phyloP scores from a whole-genome alignment of 495 filamentous ascomycete species.

The Aspergillus nanangensis region DNA sequence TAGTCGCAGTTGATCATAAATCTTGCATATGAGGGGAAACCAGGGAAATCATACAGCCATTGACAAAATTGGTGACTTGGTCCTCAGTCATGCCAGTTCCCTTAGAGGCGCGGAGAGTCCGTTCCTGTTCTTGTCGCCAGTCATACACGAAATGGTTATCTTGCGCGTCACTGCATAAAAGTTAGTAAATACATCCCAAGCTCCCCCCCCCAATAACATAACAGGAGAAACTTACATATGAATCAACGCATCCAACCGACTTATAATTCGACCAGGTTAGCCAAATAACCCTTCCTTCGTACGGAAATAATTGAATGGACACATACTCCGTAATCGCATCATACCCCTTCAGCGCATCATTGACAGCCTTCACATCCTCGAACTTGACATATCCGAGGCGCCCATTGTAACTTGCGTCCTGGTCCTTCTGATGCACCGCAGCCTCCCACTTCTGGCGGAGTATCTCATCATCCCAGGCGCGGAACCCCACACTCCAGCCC shows the following conservation, averaged over 20 bases:
- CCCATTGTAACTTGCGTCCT: slow-evolving; percentile 35
- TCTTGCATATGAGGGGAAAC: not conserved
- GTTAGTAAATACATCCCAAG: too few relatives aligned
- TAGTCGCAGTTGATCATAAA: not conserved
- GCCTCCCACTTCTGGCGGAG: slow-evolving; percentile 54
- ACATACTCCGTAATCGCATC: slow-evolving; percentile 64
- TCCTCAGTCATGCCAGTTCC: slow-evolving; percentile 76
- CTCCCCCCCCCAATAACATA: too few relatives aligned
- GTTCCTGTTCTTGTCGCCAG: slow-evolving; percentile 84
- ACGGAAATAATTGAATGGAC: not conserved
- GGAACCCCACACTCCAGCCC: slow-evolving; percentile 90
- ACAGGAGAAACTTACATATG: slow-evolving; percentile 59
- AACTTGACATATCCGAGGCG: slow-evolving; percentile 55
- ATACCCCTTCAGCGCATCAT: slow-evolving; percentile 64
- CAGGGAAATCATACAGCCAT: slow-evolving; percentile 54
- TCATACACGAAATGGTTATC: slow-evolving; percentile 74
- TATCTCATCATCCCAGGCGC: slow-evolving; percentile 50
- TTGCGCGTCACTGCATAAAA: slow-evolving; percentile 63
- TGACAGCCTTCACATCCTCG: slow-evolving; percentile 68
- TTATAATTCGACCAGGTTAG: slow-evolving; percentile 14
- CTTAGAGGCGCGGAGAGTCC: slow-evolving; percentile 55
- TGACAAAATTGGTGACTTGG: slow-evolving; percentile 61
- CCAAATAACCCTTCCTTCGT: not conserved
- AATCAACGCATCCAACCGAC: slow-evolving; percentile 72
- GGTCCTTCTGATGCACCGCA: slow-evolving; percentile 43